Evolutionary conservation across 129 eudicot species (phyloP), one percentile per base, ranked within the genome.

Genomic region (Centaurea solstitialis): DNA sequence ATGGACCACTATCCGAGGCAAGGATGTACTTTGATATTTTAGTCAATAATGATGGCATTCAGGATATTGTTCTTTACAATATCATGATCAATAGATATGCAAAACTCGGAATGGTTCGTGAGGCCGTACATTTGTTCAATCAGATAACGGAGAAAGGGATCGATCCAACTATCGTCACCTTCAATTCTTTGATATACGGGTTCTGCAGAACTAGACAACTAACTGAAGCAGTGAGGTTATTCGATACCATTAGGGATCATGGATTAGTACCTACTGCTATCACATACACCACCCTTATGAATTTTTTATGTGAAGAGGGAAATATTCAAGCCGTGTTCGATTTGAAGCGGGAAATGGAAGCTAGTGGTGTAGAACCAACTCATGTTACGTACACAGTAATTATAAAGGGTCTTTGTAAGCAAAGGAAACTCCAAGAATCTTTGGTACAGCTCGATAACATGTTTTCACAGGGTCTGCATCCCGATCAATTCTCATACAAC

Each of bases 231-330:
- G 81, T 77, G 79, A 82, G 35, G 80, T 85, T 81, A 76, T 82
- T 94, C 26, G 87, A 81, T 65, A 68, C 57, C 43, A 85, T 90
- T 41, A 86, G 79, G 82, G 81, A 73, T 66, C 86, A 84, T 84
- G 93, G 95, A 33, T 77, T 94, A 67, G 76, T 23, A 39, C 97
- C 97, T 68, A 90, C 67, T 70, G 91, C 79, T 24, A 79, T 89
- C 80, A 90, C 99, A 12, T 94, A 92, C 82, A 94, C 97, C 28
- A 92, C 94, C 23, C 85, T 94, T 62, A 89, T 94, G 94, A 90
- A 90, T 87, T 97, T 86, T 20, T 89, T 69, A 47, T 84, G 93
- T 74, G 94, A 92, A 77, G 86, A 80, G 41, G 90, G 93, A 82
- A 82, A 90, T 45, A 57, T 68, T 13, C 22, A 61, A 77, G 86